A percentile compares a stretch with the other conserved stretches of the same genome.
These are phyloP conservation scores for Aegilops umbellulata DNA, from an alignment of 176 grass and related monocot species.

Conservation along the genomic window DNA sequence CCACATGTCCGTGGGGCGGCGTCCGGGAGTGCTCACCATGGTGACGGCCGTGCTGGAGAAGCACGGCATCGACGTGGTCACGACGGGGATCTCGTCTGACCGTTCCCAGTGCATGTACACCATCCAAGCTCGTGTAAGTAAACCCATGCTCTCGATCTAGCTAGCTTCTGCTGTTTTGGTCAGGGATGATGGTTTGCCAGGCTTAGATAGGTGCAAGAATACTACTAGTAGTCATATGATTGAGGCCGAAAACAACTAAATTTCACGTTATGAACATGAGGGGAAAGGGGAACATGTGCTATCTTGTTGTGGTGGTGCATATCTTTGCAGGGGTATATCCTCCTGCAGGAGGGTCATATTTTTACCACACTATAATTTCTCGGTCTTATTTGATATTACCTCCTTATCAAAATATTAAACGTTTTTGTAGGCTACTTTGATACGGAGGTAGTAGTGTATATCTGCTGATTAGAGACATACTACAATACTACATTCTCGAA, in stretches of 20 bases:
- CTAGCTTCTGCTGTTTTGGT: neutral
- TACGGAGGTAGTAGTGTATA: neutral
- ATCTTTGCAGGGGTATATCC: neutral
- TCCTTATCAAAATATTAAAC: neutral
- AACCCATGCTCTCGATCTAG: neutral
- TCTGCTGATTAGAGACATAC: neutral
- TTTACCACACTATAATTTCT: neutral
- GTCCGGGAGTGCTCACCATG: slow-evolving; percentile 22
- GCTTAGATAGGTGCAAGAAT: no score
- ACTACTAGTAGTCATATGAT: slow-evolving; percentile 15
- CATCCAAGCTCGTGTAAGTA: slow-evolving; percentile 69
- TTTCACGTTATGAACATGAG: neutral
- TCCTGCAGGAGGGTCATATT: neutral
- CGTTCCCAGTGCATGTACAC: slow-evolving; percentile 18
- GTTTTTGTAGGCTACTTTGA: neutral
- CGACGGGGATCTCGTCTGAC: slow-evolving; percentile 28
- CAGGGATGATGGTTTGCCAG: neutral
- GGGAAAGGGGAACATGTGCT: neutral
- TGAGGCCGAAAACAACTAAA: neutral
- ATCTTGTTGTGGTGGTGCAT: neutral
- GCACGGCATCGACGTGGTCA: slow-evolving; percentile 55
- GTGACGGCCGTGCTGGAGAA: slow-evolving; percentile 53
- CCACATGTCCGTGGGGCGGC: slow-evolving; percentile 32
- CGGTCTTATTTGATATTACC: neutral
- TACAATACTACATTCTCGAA: neutral